Evolutionary conservation across 2,329 filamentous ascomycete species (phyloP), one percentile per base, ranked within the genome.

Genomic region (Pestalotiopsis sp.): DNA sequence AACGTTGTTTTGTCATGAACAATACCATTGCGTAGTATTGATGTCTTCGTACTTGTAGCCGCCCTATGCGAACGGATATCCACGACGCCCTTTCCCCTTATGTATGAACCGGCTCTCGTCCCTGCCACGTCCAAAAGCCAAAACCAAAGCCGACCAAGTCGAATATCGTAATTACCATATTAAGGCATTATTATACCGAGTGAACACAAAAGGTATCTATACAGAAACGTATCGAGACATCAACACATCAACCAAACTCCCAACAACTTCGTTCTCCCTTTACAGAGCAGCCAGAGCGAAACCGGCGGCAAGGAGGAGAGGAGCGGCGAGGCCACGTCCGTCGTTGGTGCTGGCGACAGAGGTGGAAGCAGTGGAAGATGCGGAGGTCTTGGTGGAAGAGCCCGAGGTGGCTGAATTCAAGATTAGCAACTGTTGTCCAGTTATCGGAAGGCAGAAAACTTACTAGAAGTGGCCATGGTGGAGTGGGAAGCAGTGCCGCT

Each of bases 311-410:
- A 68, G 45, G 17, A 77, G 65, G 64, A 77, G 68, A 58, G 76
- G 74, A 68, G 75, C 74, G 45, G 69, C 71, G 23, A 73, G 55
- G 64, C 66, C 72, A 63, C 69, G 71, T 62, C 74, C 77, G 38
- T 70, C 75, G 70, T 77, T 78, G 66, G 71, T 72, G 72, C 74
- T 74, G 65, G 76, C 75, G 59, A 68, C 59, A 45, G 38, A 69
- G 20, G 73, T 74, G 68, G 68, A 17, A 17, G 72, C 36, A 25
- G 72, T 27, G 25, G 67, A 25, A 64, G 73, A 66, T 25, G 66
- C 17, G 31, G 66, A 27, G 25, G 63, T 66, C 23, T 55, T 55
- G 55, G 72, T 70, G 2, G 73, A 39, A 36, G 63, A 59, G 31
- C 67, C 25, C 12, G 72, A 66, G 59, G 73, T 72, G 31, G 71